Evolutionary conservation across 805 yeast genomes (phyloP).

Genomic region (Sungouiella thailandica): DNA sequence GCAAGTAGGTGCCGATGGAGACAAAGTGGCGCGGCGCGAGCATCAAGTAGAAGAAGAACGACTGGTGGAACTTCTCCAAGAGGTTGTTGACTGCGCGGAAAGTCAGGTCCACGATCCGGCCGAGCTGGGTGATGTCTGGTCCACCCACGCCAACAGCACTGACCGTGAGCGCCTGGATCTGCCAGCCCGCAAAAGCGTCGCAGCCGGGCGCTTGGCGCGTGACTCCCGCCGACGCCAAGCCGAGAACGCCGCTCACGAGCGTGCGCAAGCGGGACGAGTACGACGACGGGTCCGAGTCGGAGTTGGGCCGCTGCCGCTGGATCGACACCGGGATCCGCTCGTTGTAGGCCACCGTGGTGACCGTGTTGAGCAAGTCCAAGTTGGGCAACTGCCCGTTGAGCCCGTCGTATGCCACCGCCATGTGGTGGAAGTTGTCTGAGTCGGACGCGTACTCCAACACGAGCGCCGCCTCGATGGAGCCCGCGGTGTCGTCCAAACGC

Average conservation of each 20-base stretch:
- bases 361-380: conserved; percentile 81
- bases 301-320: conserved; percentile 52
- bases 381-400: conserved; percentile 95
- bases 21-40: conserved; percentile 77
- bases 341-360: conserved; percentile 64
- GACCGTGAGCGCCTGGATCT: conserved; percentile 83
- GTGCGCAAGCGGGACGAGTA: conserved; percentile 56
- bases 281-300: conserved; percentile 41
- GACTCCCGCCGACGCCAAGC: conserved; percentile 69
- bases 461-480: conserved; percentile 87
- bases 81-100: conserved; percentile 88
- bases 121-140: conserved; percentile 84
- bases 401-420: conserved; percentile 80
- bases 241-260: conserved; percentile 59
- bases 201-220: conserved; percentile 55
- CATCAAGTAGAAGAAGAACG: conserved; percentile 87
- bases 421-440: conserved; percentile 63
- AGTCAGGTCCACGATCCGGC: conserved; percentile 82
- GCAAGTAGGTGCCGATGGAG: conserved; percentile 89
- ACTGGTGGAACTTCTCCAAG: conserved; percentile 93
- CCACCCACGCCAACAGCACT: conserved; percentile 55
- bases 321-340: conserved; percentile 70
- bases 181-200: conserved; percentile 94
- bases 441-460: conserved; percentile 72
- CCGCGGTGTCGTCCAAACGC: conserved; percentile 80